These are phyloP conservation scores for Tetrapisispora namnaoensis DNA, from an alignment of 805 yeast species.

Conservation along the genomic window DNA sequence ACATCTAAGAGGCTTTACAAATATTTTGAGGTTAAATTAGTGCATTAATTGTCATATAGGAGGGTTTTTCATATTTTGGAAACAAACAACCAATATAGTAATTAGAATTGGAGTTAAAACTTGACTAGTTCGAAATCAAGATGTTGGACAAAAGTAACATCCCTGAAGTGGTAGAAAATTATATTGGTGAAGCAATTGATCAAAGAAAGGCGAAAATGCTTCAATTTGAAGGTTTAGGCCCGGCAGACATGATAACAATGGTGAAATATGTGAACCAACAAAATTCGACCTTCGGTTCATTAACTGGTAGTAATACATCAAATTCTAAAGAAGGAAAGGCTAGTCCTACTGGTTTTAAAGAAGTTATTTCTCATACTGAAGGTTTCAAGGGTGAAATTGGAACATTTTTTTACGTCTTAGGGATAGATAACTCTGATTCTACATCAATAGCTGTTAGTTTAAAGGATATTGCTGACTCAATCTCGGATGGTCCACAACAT, in stretches of 20 bases:
- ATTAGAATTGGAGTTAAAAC: too few relatives aligned
- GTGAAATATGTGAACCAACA: conserved; percentile 20
- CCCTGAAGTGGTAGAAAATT: conserved; percentile 51
- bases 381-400: conserved; percentile 43
- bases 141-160: conserved; percentile 42
- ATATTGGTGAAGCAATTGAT: conserved; percentile 46
- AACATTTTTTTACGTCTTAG: conserved; percentile 61
- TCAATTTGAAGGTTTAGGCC: conserved; percentile 55
- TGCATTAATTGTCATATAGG: too few relatives aligned
- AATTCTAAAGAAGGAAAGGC: background rate
- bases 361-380: background rate
- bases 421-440: conserved; percentile 61
- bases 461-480: conserved; percentile 53
- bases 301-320: conserved; percentile 14
- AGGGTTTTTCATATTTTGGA: too few relatives aligned
- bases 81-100: too few relatives aligned
- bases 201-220: conserved; percentile 53
- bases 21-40: too few relatives aligned
- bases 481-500: conserved; percentile 47
- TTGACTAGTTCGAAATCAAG: background rate
- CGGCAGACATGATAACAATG: conserved; percentile 46
- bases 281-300: conserved; percentile 4
- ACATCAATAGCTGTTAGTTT: conserved; percentile 68
- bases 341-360: background rate
- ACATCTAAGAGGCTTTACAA: too few relatives aligned